Evolutionary conservation across 371 early-diverging fungal species (phyloP).

Genomic region (Circinella minor): DNA sequence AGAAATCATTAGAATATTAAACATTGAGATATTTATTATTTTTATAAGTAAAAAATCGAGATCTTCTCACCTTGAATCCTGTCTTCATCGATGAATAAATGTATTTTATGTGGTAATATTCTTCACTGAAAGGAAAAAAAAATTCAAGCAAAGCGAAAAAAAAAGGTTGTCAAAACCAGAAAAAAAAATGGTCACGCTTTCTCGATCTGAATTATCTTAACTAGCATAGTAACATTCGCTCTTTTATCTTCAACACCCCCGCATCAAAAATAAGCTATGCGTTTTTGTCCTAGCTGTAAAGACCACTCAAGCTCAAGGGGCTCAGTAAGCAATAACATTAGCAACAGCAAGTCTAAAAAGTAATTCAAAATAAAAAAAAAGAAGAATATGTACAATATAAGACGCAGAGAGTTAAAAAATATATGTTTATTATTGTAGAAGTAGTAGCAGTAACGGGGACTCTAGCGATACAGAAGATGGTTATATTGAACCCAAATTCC

Average conservation of each 20-base stretch:
- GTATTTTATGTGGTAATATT: too few species aligned
- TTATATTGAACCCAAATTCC: conserved; percentile 39
- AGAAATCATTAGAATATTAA: neutral
- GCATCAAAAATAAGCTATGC: neutral
- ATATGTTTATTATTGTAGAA: neutral
- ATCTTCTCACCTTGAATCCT: conserved; percentile 7
- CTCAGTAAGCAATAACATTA: neutral
- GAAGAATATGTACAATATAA: too few species aligned
- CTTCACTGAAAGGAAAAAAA: neutral
- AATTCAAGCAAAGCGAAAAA: neutral
- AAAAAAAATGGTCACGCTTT: conserved; percentile 6
- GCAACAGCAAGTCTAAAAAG: neutral
- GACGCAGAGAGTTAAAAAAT: neutral
- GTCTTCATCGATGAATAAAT: conserved; percentile 11
- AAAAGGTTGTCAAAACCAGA: neutral
- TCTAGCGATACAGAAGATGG: conserved; percentile 16
- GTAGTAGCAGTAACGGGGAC: neutral
- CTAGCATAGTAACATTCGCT: neutral
- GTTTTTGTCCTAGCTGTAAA: conserved; percentile 5
- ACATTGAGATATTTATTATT: too few species aligned
- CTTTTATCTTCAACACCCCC: neutral
- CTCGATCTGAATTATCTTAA: too few species aligned
- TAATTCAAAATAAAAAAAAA: neutral
- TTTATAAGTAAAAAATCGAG: too few species aligned
- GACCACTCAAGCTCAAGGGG: conserved; percentile 1